Evolutionary conservation across 2,329 filamentous ascomycete species (phyloP), one percentile per base, ranked within the genome.

Genomic region (Penicillium sp.): DNA sequence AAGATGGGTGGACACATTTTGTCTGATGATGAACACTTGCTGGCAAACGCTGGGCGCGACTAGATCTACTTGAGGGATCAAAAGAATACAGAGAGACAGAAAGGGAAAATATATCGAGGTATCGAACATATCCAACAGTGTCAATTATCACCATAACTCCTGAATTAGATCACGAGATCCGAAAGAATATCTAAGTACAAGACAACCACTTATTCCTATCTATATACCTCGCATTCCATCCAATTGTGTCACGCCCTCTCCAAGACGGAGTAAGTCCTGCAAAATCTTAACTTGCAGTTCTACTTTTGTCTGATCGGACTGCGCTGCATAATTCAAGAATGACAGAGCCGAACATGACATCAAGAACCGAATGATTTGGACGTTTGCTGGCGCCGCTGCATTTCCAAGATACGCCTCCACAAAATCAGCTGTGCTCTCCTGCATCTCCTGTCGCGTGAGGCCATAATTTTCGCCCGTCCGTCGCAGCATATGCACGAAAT

Each of bases 311-410:
- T 34, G 38, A 15, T 51, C 38, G 15, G 49, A 51, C 13, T 44
- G 49, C 5, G 39, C 38, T 21, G 49, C 49, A 44, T 34, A 51
- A 15, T 44, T 51, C 19, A 51, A 34, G 19, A 51, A 51, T 19
- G 49, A 51, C 15, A 51, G 27, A 25, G 49, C 49, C 10, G 49
- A 51, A 44, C 49, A 51, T 34, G 29, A 51, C 38, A 44, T 51
- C 49, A 51, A 27, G 7, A 51, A 51, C 4, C 21, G 39, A 19
- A 51, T 15, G 6, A 33, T 44, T 23, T 23, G 38, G 2, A 33
- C 1, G 10, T 23, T 51, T 10, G 29, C 15, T 27, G 39, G 27
- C 3, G 38, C 39, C 19, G 38, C 49, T 34, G 49, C 29, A 25
- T 44, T 44, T 25, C 38, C 49, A 34, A 51, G 38, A 51, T 51